Base-by-base conservation (phyloP, 2,329 filamentous ascomycete genomes). In the Aspergillus sp. region DNA sequence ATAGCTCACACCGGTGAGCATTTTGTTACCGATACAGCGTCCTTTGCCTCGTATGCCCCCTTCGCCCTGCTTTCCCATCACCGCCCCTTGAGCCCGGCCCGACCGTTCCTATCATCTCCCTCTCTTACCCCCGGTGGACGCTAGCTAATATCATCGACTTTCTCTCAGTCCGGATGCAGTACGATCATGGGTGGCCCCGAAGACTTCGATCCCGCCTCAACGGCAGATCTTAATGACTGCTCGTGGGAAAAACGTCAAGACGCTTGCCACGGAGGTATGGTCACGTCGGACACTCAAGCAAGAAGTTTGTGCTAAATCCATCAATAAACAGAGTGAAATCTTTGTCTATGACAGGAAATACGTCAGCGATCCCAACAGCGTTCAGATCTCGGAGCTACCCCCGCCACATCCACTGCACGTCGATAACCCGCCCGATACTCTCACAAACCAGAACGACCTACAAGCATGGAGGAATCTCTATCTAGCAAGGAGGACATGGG, bases 1-100 rank as follows among this genome's bases (percentile, higher is more conserved):
- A 89, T 97, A 75, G 92, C 92, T 84, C 93, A 96, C 81, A 92
- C 91, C 79, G 94, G 94, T 82, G 89, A 92, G 83, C 89, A 89
- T 80, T 85, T 97, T 74, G 84, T 88, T 76, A 85, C 91, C 76
- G 91, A 96, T 80, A 86, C 89, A 67, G 84, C 88, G 65, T 86
- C 87, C 74, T 90, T 94, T 78, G 83, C 85, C 69, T 90, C 89
- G 89, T 92, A 82, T 70, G 87, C 81, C 59, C 45, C 23, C 50
- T 43, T 21, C 39, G 10, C 17, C 39, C 15, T 25, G n/a, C 30
- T 30, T 38, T 13, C 58, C 38, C 52, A 48, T 48, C 28, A 41
- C 47, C 39, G 39, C 41, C 32, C 47, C 51, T 45, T 53, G 36
- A 47, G 48, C 41, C 55, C 57, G 58, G 59, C 58, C 61, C 36